Base-by-base conservation (phyloP, 2,329 filamentous ascomycete genomes). In the Colletotrichum incanum region DNA sequence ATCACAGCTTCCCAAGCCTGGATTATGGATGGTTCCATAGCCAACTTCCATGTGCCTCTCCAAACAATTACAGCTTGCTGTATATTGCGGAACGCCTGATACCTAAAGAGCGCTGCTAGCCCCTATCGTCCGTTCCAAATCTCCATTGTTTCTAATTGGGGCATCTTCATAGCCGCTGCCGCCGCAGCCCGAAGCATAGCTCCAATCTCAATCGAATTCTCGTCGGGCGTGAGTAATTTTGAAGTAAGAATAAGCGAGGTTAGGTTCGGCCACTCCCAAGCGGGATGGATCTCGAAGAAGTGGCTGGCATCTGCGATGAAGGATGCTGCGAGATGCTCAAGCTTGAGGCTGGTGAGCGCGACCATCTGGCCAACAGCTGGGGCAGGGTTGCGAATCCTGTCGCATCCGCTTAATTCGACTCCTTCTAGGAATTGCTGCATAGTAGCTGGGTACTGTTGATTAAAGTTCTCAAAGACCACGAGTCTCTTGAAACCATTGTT, bases 91-190 rank as follows among this genome's bases (percentile, higher is more conserved):
- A 66, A 52, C 61, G 65, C 45, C 73, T 78, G 76, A 56, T 80
- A 81, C 65, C 73, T 71, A 71, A 82, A 81, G 66, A 81, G 76
- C 65, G 72, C 73, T 52, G 80, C 79, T 56, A 79, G 65, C 5
- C 79, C 78, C 74, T 78, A 76, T 76, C 71, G 56, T 74, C 77
- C 80, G 75, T 81, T 80, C 79, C 79, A 81, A 61, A 81, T 79
- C 73, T 81, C 79, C 78, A 81, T 79, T 65, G 74, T 81, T 74
- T 78, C 67, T 49, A 81, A 73, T n/a, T 59, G 67, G 68, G 78
- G 79, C 78, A 81, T 82, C 72, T 74, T 76, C 31, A 76, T 76
- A 37, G 78, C 79, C 61, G 73, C 73, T 55, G 55, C 73, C 26
- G 76, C 77, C 54, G 77, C 79, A 71, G 72, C 73, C 70, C 65